These are phyloP conservation scores for Cyphellophora attinorum DNA, from an alignment of 2,329 filamentous ascomycete genomes.

Conservation along the genomic window DNA sequence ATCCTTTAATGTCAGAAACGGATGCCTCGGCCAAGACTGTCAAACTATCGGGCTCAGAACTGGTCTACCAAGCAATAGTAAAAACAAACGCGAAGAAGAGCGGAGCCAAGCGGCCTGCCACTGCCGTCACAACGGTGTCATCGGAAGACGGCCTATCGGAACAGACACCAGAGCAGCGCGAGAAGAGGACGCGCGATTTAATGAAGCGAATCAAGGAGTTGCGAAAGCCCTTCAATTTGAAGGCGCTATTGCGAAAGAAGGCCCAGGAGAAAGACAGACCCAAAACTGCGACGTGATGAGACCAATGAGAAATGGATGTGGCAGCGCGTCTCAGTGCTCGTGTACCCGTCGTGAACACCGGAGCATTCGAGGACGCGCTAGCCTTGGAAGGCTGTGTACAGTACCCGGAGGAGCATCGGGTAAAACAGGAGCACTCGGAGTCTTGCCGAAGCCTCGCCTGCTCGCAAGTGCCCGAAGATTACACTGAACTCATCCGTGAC, in stretches of 20 bases:
- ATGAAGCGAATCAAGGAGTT: constrained; percentile 26
- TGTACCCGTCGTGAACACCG: too few species aligned
- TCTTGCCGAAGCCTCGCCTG: too few species aligned
- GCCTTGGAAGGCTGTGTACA: too few species aligned
- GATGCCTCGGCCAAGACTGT: constrained; percentile 6
- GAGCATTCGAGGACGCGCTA: too few species aligned
- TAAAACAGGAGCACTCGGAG: too few species aligned
- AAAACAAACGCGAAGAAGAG: constrained; percentile 13
- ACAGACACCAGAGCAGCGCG: constrained; percentile 15
- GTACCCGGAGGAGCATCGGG: too few species aligned
- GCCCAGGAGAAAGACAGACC: constrained; percentile 9
- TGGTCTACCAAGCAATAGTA: constrained; percentile 14
- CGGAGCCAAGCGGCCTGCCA: background rate
- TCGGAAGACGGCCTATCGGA: background rate
- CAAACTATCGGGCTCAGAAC: constrained; percentile 15
- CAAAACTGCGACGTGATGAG: background rate
- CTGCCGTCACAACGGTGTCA: background rate
- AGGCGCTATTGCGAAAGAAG: constrained; percentile 15
- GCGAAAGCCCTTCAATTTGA: constrained; percentile 20
- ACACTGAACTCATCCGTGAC: too few species aligned
- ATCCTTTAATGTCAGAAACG: constrained; percentile 1
- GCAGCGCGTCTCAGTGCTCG: too few species aligned
- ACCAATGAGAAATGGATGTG: too few species aligned
- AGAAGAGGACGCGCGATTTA: constrained; percentile 22
- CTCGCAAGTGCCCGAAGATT: too few species aligned